Evolutionary conservation across 1,284 basidiomycete species (phyloP).

Genomic region (Fereydounia khargensis): DNA sequence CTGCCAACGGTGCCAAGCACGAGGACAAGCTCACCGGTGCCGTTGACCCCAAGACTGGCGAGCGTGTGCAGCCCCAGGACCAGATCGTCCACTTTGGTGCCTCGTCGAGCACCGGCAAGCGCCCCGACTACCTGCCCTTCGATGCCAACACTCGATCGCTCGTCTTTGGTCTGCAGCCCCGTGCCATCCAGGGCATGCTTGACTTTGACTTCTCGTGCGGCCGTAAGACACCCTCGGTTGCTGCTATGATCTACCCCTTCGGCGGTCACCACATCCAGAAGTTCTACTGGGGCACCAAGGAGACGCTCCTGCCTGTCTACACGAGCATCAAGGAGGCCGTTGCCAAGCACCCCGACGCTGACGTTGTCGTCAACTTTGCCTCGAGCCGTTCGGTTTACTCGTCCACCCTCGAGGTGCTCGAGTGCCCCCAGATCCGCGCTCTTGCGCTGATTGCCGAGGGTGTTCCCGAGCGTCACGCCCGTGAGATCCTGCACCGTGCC

Average conservation of each 20-base stretch:
- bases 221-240: constrained; percentile 85
- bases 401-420: constrained; percentile 85
- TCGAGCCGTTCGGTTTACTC: constrained; percentile 91
- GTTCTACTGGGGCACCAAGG: constrained; percentile 99
- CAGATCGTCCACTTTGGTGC: constrained; percentile 81
- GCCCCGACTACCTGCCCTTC: constrained; percentile 60
- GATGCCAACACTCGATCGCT: constrained; percentile 89
- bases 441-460: constrained; percentile 97
- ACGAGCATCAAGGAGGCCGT: constrained; percentile 88
- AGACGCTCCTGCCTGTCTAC: constrained; percentile 96
- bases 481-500: constrained; percentile 90
- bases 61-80: constrained; percentile 76
- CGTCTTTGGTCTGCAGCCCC: constrained; percentile 96
- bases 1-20: constrained; percentile 27
- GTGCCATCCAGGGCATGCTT: constrained; percentile 99
- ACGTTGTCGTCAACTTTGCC: constrained; percentile 98
- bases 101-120: constrained; percentile 20
- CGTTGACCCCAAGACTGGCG: constrained; percentile 69
- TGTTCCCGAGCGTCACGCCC: constrained; percentile 94
- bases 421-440: constrained; percentile 70
- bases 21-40: constrained; percentile 65
- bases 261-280: constrained; percentile 99
- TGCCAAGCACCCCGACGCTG: constrained; percentile 92
- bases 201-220: constrained; percentile 99
- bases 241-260: constrained; percentile 99